Conservation (phyloP, 306 rosid species). For the Casuarina equisetifolia region DNA sequence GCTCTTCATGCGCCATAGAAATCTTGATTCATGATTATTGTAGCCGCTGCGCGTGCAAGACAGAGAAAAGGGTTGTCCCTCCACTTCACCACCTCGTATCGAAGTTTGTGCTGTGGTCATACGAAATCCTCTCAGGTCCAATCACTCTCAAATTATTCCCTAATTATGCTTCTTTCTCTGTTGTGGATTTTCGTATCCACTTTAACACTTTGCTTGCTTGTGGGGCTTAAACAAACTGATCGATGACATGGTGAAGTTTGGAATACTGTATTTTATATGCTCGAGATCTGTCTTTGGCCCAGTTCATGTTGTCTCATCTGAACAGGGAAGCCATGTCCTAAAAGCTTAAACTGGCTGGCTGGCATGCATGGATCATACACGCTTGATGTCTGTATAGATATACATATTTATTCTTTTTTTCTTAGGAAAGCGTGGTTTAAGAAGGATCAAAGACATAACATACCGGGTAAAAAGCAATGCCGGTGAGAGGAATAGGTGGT, state of each 20-base stretch:
- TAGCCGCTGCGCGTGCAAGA: conserved; percentile 55
- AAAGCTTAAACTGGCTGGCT: background rate
- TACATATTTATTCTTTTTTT: no score
- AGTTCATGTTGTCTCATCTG: background rate
- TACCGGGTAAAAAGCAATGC: no score
- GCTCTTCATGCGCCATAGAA: conserved; percentile 20
- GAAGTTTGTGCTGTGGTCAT: conserved; percentile 25
- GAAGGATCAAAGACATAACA: no score
- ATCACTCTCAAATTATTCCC: conserved; percentile 26
- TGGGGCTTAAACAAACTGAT: conserved; percentile 16
- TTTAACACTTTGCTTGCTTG: conserved; percentile 15
- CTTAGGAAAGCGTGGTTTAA: no score
- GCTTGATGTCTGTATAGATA: background rate
- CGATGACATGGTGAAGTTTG: conserved; percentile 23
- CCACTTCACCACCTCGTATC: conserved; percentile 35
- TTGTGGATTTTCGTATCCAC: conserved; percentile 22
- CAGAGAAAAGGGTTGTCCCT: conserved; percentile 24
- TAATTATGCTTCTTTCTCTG: conserved; percentile 29
- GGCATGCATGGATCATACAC: background rate
- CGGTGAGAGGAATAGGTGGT: no score
- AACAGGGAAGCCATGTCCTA: background rate
- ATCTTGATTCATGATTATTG: conserved; percentile 28
- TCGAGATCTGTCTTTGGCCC: background rate
- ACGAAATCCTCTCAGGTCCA: conserved; percentile 19
- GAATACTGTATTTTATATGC: conserved; percentile 40